These are phyloP conservation scores for Brettanomyces sp. DNA, from an alignment of 805 yeast species.

Conservation along the genomic window DNA sequence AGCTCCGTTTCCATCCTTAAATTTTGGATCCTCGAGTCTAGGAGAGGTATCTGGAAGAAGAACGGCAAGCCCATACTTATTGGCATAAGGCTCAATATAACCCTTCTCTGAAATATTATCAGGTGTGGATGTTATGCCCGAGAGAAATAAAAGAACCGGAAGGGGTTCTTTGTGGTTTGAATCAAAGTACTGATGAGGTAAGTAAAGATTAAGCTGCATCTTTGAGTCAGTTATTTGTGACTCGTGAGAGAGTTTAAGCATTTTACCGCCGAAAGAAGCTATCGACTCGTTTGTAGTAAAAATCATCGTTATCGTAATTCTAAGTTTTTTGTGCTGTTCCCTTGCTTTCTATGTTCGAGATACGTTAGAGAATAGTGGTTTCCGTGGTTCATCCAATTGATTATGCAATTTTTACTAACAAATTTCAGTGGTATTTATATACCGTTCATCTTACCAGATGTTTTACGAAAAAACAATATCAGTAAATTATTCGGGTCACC, in stretches of 20 bases:
- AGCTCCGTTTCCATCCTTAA: constrained; percentile 84
- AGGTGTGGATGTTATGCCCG: constrained; percentile 91
- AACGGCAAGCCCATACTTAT: constrained; percentile 73
- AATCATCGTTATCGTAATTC: no score
- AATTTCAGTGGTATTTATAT: no score
- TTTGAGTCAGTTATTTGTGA: constrained; percentile 55
- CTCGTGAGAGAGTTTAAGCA: constrained; percentile 66
- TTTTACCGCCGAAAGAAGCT: constrained; percentile 61
- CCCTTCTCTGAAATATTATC: constrained; percentile 92
- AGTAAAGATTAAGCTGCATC: constrained; percentile 78
- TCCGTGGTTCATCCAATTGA: no score
- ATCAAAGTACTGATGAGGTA: constrained; percentile 48
- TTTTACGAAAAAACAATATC: no score
- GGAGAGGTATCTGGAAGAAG: constrained; percentile 98
- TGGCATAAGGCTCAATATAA: constrained; percentile 70
- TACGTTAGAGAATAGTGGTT: no score
- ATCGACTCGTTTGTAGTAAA: constrained; percentile 13
- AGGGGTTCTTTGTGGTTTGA: constrained; percentile 20
- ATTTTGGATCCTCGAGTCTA: constrained; percentile 65
- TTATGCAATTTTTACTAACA: no score
- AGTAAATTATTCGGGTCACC: no score
- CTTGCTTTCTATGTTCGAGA: no score
- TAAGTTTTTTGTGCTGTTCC: no score
- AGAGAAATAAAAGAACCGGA: constrained; percentile 72
- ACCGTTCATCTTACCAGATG: no score